phyloP scores from a whole-genome alignment of 2,329 filamentous ascomycete genomes.

The Talaromyces pinophilus region DNA sequence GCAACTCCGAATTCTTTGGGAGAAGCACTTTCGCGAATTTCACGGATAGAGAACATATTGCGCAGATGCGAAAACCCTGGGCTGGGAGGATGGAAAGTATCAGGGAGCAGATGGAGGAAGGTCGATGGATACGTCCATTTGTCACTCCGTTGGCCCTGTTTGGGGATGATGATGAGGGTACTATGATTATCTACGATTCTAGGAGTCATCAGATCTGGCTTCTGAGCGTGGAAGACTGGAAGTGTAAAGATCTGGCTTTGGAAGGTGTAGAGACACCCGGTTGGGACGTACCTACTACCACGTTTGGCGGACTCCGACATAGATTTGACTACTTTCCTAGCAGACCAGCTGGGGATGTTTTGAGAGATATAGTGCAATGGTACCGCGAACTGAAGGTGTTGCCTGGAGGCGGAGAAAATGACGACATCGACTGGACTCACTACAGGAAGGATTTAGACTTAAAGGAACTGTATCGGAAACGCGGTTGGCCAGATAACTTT shows the following conservation, averaged over 20 bases:
- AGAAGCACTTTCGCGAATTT: neutral
- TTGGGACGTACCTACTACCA: neutral
- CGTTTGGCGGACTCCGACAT: neutral
- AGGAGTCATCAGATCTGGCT: neutral
- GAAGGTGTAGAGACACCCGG: neutral
- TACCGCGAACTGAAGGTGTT: neutral
- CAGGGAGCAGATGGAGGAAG: neutral
- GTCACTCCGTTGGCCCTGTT: neutral
- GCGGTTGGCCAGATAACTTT: conserved; percentile 28
- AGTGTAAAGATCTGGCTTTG: neutral
- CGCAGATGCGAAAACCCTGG: neutral
- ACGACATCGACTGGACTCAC: neutral
- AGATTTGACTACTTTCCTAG: neutral
- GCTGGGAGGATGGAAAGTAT: neutral
- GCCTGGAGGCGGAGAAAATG: neutral
- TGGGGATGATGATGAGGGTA: neutral
- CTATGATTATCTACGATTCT: neutral
- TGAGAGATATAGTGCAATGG: neutral
- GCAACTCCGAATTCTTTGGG: neutral
- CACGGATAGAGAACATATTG: neutral
- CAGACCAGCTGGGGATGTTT: neutral
- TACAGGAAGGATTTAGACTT: neutral
- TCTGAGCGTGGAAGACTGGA: neutral
- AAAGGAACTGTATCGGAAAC: neutral
- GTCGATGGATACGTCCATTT: neutral